phyloP scores from a whole-genome alignment of 805 yeast genomes.

The Cyberlindnera maclurae region DNA sequence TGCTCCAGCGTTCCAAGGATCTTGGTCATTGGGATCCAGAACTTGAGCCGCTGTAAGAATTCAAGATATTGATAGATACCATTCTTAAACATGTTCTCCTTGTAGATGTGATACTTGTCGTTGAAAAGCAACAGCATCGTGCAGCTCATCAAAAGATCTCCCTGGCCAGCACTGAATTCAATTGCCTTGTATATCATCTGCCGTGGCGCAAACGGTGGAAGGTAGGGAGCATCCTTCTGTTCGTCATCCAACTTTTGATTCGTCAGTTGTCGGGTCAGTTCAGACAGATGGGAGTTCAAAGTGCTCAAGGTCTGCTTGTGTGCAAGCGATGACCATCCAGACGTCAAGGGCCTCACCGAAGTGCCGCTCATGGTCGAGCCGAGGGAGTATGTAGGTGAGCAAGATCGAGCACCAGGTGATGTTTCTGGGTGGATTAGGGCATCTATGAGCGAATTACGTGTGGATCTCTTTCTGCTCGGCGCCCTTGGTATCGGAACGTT shows the following conservation, averaged over 20 bases:
- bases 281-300: constrained; percentile 17
- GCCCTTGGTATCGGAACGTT: constrained; percentile 15
- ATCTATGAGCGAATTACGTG: constrained; percentile 23
- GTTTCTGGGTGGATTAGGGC: constrained; percentile 17
- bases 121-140: constrained; percentile 50
- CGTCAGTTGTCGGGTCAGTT: constrained; percentile 21
- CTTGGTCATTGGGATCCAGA: constrained; percentile 53
- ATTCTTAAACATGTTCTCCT: constrained; percentile 36
- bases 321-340: constrained; percentile 10
- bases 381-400: constrained; percentile 20
- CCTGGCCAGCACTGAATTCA: constrained; percentile 51
- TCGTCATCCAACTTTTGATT: constrained; percentile 10
- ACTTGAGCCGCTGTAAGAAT: constrained; percentile 38
- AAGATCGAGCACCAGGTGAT: constrained; percentile 15
- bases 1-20: constrained; percentile 38
- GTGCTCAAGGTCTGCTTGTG: constrained; percentile 6
- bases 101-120: constrained; percentile 29
- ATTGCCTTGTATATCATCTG: constrained; percentile 43
- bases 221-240: constrained; percentile 1
- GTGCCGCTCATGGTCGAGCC: constrained; percentile 13
- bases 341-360: constrained; percentile 11
- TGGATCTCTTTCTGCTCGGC: constrained; percentile 7
- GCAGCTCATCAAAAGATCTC: constrained; percentile 57
- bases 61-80: constrained; percentile 52
- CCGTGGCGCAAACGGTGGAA: constrained; percentile 54